Conservation (phyloP, 768 basidiomycete species). For the Leccinellum luteum region DNA sequence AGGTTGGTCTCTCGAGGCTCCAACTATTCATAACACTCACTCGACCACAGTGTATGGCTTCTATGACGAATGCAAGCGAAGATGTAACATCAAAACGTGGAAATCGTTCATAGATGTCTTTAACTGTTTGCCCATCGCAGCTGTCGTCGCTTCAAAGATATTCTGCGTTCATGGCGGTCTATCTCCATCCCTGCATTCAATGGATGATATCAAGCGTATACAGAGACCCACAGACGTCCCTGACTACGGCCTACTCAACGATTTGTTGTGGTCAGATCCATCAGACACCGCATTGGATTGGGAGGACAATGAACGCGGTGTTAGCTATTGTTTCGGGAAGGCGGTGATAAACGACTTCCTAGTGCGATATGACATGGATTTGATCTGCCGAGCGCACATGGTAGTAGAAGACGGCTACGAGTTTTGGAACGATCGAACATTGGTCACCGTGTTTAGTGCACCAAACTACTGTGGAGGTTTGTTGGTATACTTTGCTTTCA, state of each 20-base stretch:
- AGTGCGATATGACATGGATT: conserved; percentile 94
- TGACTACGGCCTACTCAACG: conserved; percentile 95
- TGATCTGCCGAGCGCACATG: conserved; percentile 99
- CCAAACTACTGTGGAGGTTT: conserved; percentile 95
- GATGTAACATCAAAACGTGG: conserved; percentile 99
- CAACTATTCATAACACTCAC: conserved; percentile 19
- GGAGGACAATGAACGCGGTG: conserved; percentile 99
- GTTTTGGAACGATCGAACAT: conserved; percentile 98
- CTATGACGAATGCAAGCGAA: conserved; percentile 99
- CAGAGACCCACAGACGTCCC: conserved; percentile 98
- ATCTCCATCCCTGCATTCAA: conserved; percentile 86
- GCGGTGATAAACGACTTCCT: conserved; percentile 96
- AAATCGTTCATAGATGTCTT: conserved; percentile 99
- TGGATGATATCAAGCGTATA: conserved; percentile 99
- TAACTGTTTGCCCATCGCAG: conserved; percentile 97
- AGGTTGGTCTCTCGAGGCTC: conserved; percentile 52
- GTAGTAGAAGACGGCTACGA: conserved; percentile 99
- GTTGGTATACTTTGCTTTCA: conserved; percentile 30
- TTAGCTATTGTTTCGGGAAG: conserved; percentile 99
- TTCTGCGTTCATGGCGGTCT: conserved; percentile 98
- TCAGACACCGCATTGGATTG: conserved; percentile 97
- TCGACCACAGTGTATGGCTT: conserved; percentile 84
- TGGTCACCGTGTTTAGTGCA: conserved; percentile 98
- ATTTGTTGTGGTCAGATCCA: conserved; percentile 97
- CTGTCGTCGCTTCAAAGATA: conserved; percentile 98